phyloP scores from a whole-genome alignment of 306 rosid genomes.

The Rubus idaeus region DNA sequence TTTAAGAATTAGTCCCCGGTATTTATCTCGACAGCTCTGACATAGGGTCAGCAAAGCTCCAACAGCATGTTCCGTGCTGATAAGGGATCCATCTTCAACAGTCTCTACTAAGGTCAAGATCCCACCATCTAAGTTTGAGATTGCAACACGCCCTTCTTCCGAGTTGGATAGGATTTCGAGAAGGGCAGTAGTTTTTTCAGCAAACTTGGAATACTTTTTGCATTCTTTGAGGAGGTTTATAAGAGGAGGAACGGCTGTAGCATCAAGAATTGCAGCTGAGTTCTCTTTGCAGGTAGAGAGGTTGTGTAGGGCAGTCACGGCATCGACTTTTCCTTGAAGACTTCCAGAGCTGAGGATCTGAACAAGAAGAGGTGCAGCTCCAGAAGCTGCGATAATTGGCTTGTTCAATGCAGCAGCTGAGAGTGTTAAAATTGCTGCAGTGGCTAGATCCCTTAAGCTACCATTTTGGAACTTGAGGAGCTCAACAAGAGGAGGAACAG shows the following conservation, averaged over 20 bases:
- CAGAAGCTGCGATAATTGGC: slow-evolving; percentile 68
- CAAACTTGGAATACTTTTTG: slow-evolving; percentile 82
- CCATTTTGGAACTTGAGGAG: slow-evolving; percentile 65
- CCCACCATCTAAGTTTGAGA: slow-evolving; percentile 63
- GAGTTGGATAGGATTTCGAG: slow-evolving; percentile 70
- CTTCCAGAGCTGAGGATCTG: slow-evolving; percentile 81
- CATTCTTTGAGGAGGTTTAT: slow-evolving; percentile 84
- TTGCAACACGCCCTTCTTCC: slow-evolving; percentile 66
- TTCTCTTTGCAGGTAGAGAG: slow-evolving; percentile 60
- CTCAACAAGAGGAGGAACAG: slow-evolving; percentile 75
- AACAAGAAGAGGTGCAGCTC: slow-evolving; percentile 81
- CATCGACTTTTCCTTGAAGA: slow-evolving; percentile 84
- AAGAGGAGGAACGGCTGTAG: slow-evolving; percentile 75
- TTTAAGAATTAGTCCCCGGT: slow-evolving; percentile 72
- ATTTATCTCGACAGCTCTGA: slow-evolving; percentile 69
- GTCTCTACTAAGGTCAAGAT: slow-evolving; percentile 79
- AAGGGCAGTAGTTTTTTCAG: slow-evolving; percentile 74
- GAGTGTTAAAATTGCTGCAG: slow-evolving; percentile 82
- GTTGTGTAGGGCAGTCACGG: slow-evolving; percentile 76
- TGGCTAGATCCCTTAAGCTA: slow-evolving; percentile 67
- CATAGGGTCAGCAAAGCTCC: slow-evolving; percentile 70
- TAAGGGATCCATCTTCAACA: slow-evolving; percentile 81
- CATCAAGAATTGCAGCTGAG: slow-evolving; percentile 54
- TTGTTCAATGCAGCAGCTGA: slow-evolving; percentile 80
- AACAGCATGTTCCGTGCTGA: slow-evolving; percentile 83